These are phyloP conservation scores for Tephrocybe sp. DNA, from an alignment of 768 basidiomycete genomes.

Conservation along the genomic window DNA sequence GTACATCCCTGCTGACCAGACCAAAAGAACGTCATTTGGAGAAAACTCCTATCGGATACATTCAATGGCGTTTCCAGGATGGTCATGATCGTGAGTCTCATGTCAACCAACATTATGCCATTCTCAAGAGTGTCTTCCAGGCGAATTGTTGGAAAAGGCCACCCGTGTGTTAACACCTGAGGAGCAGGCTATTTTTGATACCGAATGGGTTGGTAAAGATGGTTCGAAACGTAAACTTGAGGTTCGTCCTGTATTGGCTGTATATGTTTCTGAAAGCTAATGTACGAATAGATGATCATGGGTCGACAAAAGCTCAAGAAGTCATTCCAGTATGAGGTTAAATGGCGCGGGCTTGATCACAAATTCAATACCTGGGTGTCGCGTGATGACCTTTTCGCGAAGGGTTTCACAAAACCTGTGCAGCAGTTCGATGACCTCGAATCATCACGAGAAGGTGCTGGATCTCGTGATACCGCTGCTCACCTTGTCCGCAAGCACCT, in stretches of 20 bases:
- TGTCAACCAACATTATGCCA: not conserved
- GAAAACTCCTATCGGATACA: constrained; percentile 95
- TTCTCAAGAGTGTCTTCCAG: constrained; percentile 32
- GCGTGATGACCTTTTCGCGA: constrained; percentile 80
- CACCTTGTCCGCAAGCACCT: constrained; percentile 87
- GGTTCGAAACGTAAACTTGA: constrained; percentile 91
- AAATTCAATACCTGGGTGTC: constrained; percentile 91
- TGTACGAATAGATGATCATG: constrained; percentile 64
- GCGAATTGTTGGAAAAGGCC: constrained; percentile 88
- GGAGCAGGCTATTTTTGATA: constrained; percentile 76
- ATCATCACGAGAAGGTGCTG: constrained; percentile 93
- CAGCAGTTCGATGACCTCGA: constrained; percentile 97
- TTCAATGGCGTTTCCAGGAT: constrained; percentile 99
- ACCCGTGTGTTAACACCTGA: constrained; percentile 90
- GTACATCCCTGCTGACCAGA: constrained; percentile 10
- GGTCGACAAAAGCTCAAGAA: constrained; percentile 98
- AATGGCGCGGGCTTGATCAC: constrained; percentile 83
- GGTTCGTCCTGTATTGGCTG: constrained; percentile 40
- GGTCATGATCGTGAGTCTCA: constrained; percentile 84
- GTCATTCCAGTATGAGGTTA: constrained; percentile 90
- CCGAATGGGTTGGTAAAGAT: constrained; percentile 89
- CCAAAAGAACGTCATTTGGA: constrained; percentile 83
- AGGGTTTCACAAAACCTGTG: constrained; percentile 87
- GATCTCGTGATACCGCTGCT: constrained; percentile 80
- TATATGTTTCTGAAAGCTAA: constrained; percentile 8